phyloP scores from a whole-genome alignment of 2,329 filamentous ascomycete species.

The Colletotrichum salicis region DNA sequence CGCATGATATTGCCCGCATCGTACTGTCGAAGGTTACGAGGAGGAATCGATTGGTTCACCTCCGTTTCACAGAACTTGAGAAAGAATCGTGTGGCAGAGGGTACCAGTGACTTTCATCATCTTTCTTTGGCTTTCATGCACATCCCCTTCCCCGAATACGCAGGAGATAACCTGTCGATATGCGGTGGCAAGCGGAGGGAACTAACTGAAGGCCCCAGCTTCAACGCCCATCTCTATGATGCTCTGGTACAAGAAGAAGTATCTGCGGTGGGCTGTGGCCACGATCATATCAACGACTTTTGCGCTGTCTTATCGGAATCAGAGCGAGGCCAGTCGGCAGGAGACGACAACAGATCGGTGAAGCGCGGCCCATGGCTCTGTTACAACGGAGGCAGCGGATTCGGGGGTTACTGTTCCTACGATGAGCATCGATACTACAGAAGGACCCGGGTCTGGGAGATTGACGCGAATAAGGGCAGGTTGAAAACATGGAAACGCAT shows the following conservation, averaged over 20 bases:
- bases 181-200: conserved; percentile 41
- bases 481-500: conserved; percentile 44
- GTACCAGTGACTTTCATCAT: conserved; percentile 36
- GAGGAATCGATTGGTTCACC: conserved; percentile 44
- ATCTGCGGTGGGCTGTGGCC: conserved; percentile 44
- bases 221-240: conserved; percentile 45
- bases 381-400: conserved; percentile 43
- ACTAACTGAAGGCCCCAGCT: conserved; percentile 42
- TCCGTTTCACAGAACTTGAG: conserved; percentile 34
- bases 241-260: conserved; percentile 42
- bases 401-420: conserved; percentile 45
- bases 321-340: conserved; percentile 33
- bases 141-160: conserved; percentile 44
- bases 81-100: conserved; percentile 36
- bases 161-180: conserved; percentile 40
- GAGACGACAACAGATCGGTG: conserved; percentile 27
- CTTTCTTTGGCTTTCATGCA: conserved; percentile 43
- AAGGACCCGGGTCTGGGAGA: conserved; percentile 44
- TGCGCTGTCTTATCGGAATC: conserved; percentile 44
- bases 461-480: conserved; percentile 38
- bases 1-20: too few relatives aligned
- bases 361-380: conserved; percentile 44
- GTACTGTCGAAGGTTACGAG: too few relatives aligned
- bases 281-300: conserved; percentile 48
- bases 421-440: conserved; percentile 43